A percentile compares a stretch with the other conserved stretches of the same genome.
Evolutionary conservation across 2,329 filamentous ascomycete species (phyloP).

Genomic region (Diaporthe eres): DNA sequence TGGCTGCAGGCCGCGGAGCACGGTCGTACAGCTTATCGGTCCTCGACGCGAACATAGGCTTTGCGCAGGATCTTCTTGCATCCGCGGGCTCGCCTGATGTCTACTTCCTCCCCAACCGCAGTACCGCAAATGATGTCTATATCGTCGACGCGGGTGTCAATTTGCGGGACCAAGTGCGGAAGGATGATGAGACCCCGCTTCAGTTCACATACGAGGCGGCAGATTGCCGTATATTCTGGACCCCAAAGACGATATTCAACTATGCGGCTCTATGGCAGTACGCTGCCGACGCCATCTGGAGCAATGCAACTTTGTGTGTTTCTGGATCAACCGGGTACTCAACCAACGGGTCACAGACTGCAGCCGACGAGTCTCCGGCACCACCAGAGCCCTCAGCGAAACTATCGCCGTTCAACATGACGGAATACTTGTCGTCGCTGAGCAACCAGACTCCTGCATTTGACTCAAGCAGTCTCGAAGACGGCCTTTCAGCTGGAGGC

Average conservation of each 20-base stretch:
- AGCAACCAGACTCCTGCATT: background rate
- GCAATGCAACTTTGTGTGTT: background rate
- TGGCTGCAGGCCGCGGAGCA: slow-evolving; percentile 76
- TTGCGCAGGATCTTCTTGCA: slow-evolving; percentile 35
- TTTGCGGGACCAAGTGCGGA: slow-evolving; percentile 47
- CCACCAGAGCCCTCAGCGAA: background rate
- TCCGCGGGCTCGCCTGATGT: background rate
- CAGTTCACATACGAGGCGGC: slow-evolving; percentile 75
- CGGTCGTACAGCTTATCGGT: slow-evolving; percentile 46
- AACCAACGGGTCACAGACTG: background rate
- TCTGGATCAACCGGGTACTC: background rate
- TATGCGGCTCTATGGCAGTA: slow-evolving; percentile 65
- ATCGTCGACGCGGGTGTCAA: slow-evolving; percentile 44
- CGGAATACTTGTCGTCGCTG: background rate
- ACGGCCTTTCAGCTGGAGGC: background rate
- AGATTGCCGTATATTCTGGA: slow-evolving; percentile 73
- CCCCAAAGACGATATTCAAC: slow-evolving; percentile 65
- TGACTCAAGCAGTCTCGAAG: background rate
- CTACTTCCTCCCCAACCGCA: background rate
- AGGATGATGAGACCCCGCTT: slow-evolving; percentile 54
- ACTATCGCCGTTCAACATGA: background rate
- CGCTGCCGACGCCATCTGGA: slow-evolving; percentile 36
- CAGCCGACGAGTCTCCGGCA: background rate
- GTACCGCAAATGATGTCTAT: slow-evolving; percentile 39
- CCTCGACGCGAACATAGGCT: slow-evolving; percentile 41